Evolutionary conservation across 2,329 filamentous ascomycete genomes (phyloP).

Genomic region (Talaromyces sp.): DNA sequence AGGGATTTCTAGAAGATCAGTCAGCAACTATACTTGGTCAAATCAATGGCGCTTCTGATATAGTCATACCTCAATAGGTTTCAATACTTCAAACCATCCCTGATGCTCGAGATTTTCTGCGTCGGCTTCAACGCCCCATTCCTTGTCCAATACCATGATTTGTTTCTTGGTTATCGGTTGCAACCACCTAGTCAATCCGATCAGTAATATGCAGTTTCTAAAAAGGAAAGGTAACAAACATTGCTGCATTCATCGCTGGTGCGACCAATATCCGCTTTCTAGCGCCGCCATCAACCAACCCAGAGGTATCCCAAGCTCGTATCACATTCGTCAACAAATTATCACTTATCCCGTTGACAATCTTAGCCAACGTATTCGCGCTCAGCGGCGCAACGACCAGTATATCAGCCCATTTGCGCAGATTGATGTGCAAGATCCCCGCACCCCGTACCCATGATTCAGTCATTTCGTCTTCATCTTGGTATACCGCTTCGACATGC

Average conservation of each 20-base stretch:
- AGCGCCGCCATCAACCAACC: slow-evolving; percentile 51
- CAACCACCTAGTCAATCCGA: slow-evolving; percentile 52
- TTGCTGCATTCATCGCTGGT: slow-evolving; percentile 83
- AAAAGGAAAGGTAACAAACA: slow-evolving; percentile 47
- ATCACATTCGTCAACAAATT: slow-evolving; percentile 71
- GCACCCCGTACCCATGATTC: slow-evolving; percentile 71
- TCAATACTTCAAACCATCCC: slow-evolving; percentile 69
- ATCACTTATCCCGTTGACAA: slow-evolving; percentile 74
- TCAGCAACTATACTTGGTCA: background rate
- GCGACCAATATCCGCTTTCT: slow-evolving; percentile 72
- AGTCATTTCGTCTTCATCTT: slow-evolving; percentile 82
- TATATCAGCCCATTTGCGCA: slow-evolving; percentile 77
- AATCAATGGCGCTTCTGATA: background rate
- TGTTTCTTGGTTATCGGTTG: slow-evolving; percentile 79
- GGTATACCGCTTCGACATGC: slow-evolving; percentile 77
- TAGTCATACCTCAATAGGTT: slow-evolving; percentile 57
- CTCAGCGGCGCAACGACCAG: slow-evolving; percentile 77
- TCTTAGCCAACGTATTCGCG: slow-evolving; percentile 83
- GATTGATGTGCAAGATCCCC: slow-evolving; percentile 86
- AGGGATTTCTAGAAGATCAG: slow-evolving; percentile 58
- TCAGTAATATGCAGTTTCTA: background rate
- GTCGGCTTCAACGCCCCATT: slow-evolving; percentile 58
- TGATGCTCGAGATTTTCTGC: slow-evolving; percentile 35
- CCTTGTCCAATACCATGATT: slow-evolving; percentile 65
- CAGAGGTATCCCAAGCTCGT: slow-evolving; percentile 83